phyloP scores from a whole-genome alignment of 1,284 basidiomycete species.

The Coniferiporia weirii region DNA sequence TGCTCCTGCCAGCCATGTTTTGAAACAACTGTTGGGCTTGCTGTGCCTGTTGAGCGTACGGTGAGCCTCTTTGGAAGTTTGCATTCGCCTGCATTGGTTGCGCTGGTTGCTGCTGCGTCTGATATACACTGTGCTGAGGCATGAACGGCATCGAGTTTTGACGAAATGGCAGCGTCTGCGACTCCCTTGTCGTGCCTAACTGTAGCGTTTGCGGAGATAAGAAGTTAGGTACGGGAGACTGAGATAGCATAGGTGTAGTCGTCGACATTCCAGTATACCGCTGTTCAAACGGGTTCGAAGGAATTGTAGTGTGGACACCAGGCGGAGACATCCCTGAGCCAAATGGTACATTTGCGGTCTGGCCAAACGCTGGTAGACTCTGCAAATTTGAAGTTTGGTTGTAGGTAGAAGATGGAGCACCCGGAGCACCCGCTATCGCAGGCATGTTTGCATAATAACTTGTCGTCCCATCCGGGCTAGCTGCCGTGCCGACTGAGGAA shows the following conservation, averaged over 20 bases:
- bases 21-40: constrained; percentile 18
- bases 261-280: constrained; percentile 15
- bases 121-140: background rate
- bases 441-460: constrained; percentile 14
- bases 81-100: background rate
- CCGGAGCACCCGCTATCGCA: background rate
- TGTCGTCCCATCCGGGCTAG: background rate
- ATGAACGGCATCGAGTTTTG: background rate
- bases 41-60: constrained; percentile 10
- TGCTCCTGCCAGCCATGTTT: constrained; percentile 10
- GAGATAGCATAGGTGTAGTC: background rate
- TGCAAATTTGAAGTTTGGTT: background rate
- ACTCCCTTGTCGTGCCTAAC: background rate
- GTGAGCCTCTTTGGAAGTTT: background rate
- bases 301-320: background rate
- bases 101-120: background rate
- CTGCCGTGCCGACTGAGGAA: background rate
- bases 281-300: constrained; percentile 23
- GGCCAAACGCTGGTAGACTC: constrained; percentile 8
- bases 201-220: constrained; percentile 18
- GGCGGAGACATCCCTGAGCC: constrained; percentile 19
- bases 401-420: constrained; percentile 1
- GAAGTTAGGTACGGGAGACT: constrained; percentile 13
- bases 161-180: background rate
- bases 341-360: constrained; percentile 2